Evolutionary conservation across 768 basidiomycete genomes (phyloP), one percentile per base, ranked within the genome.

Genomic region (Psilocybe azurescens): DNA sequence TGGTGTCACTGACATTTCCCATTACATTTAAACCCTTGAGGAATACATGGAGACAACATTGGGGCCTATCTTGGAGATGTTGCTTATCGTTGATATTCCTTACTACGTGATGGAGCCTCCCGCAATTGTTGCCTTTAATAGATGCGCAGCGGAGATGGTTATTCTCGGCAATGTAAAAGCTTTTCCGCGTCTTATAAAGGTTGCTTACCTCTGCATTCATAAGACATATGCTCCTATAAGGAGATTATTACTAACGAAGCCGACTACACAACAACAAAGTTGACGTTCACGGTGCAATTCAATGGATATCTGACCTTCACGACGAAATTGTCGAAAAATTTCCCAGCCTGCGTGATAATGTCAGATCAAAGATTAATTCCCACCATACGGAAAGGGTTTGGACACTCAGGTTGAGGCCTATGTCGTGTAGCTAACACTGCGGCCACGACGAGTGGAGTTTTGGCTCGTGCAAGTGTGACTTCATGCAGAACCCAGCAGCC

Each of bases 391-490:
- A 13, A 52, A 58, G 38, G 53, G 47, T 3, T 16, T 63, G 18
- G 53, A 63, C 38, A 47, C 46, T 28, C 58, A 59, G 30, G 32
- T 63, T 16, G 53, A 39, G 33, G 53, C 16, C 13, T 63, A 63
- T n/a, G 32, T 63, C 16, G 33, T 36, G 7, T 36, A 36, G 11
- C 33, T 1, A 5, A 44, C 14, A 44, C 5, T 44, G 41, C 5
- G 62, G 62, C 4, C 44, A 63, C 13, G 62, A 63, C 28, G 62
- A 63, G n/a, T 63, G 62, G 53, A 47, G 44, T 46, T 63, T 58
- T 41, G 58, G 5, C 14, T 44, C 41, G 14, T 6, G n/a, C 6
- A 11, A 13, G 41, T 44, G 5, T n/a, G 41, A 1, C 38, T n/a
- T 11, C n/a, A 10, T 44, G 41, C 6, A 3, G 33, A 7, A 36